Conservation (phyloP, 2,329 filamentous ascomycete species). For the Chaetomium olivaceum region DNA sequence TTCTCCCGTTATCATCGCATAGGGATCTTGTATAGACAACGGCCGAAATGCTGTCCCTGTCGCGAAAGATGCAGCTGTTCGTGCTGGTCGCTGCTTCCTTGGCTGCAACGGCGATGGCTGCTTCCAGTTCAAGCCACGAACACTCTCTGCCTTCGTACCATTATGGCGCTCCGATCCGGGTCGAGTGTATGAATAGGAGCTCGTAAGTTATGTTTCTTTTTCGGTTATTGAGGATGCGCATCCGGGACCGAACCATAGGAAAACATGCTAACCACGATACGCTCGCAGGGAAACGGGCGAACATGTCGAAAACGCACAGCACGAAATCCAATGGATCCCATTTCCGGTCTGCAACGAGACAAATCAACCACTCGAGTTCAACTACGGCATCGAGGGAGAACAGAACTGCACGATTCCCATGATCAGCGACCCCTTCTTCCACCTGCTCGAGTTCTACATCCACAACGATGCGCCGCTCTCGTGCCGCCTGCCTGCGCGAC, state of each 20-base stretch:
- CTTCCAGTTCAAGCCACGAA: slow-evolving; percentile 34
- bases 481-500: slow-evolving; percentile 83
- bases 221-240: not conserved
- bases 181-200: slow-evolving; percentile 74
- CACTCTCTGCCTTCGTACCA: slow-evolving; percentile 60
- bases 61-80: slow-evolving; percentile 4
- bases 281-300: slow-evolving; percentile 77
- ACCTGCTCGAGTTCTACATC: slow-evolving; percentile 94
- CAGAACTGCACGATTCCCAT: slow-evolving; percentile 81
- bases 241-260: not conserved
- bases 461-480: slow-evolving; percentile 92
- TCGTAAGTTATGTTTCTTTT: slow-evolving; percentile 54
- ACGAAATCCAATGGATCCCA: slow-evolving; percentile 87
- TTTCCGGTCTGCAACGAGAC: slow-evolving; percentile 93
- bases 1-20: not conserved
- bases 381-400: slow-evolving; percentile 80
- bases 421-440: slow-evolving; percentile 78
- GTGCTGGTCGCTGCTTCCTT: slow-evolving; percentile 8
- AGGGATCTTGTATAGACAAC: not conserved
- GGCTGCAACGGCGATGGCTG: slow-evolving; percentile 16
- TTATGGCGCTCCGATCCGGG: slow-evolving; percentile 66
- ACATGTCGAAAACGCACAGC: slow-evolving; percentile 77
- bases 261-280: not conserved
- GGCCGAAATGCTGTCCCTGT: not conserved
- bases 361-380: slow-evolving; percentile 74